Base-by-base conservation (phyloP, 108 stramenopile genomes). In the Bacterosira constricta region DNA sequence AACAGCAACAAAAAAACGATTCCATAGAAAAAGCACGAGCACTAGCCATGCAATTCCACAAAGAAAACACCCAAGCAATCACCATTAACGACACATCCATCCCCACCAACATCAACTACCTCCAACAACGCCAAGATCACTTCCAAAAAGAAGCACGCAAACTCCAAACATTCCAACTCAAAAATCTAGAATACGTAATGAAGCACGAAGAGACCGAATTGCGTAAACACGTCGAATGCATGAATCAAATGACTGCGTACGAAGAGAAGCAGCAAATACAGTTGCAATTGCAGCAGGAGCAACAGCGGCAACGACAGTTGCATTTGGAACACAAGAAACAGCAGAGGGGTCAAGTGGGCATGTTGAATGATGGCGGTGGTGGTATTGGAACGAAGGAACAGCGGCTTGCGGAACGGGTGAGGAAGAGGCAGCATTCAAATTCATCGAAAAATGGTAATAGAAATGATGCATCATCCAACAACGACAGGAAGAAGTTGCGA, bases 181-280 rank as follows among this genome's bases (percentile, higher is more conserved):
- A 89, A 53, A 93, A 93, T 66, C 77, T 93, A 1, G 86, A 90
- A 59, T 90, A 89, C 45, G 67, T 93, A 0, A 81, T 85, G 42
- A 65, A 73, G 15, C 67, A 79, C 25, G 85, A 87, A 49, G 84
- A 87, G 51, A 55, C 59, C 31, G 73, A 86, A 58, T 62, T 86
- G 39, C 69, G 74, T 42, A 54, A 56, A 25, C 80, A 85, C 34
- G 66, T 86, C 27, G 61, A 69, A 21, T 69, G 87, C 59, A 69
- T 90, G 36, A 56, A 87, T 60, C 71, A 79, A 63, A 78, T 84
- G 21, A 52, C 82, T 3, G 56, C 50, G 7, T 77, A 46, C 42
- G 71, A 77, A 32, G 76, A 73, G 21, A n/a, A 17, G 26, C 73
- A 63, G 44, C 21, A 17, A 13, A 25, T 74, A 29, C 71, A 66